Base-by-base conservation (phyloP, 108 stramenopile species). In the Pseudonitzschia multiseries region DNA sequence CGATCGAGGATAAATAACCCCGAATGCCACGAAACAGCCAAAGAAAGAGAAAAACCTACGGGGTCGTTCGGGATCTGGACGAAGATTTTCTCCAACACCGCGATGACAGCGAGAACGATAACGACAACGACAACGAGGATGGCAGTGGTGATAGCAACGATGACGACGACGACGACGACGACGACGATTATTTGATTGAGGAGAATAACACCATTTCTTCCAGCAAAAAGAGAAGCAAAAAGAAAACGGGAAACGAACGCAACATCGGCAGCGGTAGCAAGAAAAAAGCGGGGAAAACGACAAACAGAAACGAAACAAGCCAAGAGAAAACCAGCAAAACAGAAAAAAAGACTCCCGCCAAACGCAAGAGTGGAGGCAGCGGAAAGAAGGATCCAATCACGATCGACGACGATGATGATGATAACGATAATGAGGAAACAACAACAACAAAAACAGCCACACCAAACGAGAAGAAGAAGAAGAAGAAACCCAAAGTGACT, bases 41-140 rank as follows among this genome's bases (percentile, higher is more conserved):
- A 31, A 59, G 31, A 59, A 59, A 59, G 57, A 59, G 57, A 59
- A 59, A 59, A 27, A 59, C 12, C 57, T 28, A 59, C 57, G 57
- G 57, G 0, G 13, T 59, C 57, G 57, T 59, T 27, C 57, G 57
- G 57, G 57, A 59, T 59, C 31, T 59, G 57, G 57, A 59, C 31
- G 57, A 59, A 8, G 57, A 59, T 15, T 59, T 59, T 31, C 29
- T 59, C 57, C 29, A 59, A 59, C 29, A 59, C 12, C 57, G 14
- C 8, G 4, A 31, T 26, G 26, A 4, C 29, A 28, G 29, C 33
- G 29, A 26, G 9, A 41, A 31, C n/a, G 32, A 62, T 9, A 22
- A 67, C 2, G 24, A 0, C 48, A 26, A 67, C 46, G 48, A n/a
- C 36, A 41, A 26, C 12, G 20, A 31, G 10, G 32, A 40, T 9